Conservation (phyloP, 2,329 filamentous ascomycete genomes). For the Arthroderma sp. region DNA sequence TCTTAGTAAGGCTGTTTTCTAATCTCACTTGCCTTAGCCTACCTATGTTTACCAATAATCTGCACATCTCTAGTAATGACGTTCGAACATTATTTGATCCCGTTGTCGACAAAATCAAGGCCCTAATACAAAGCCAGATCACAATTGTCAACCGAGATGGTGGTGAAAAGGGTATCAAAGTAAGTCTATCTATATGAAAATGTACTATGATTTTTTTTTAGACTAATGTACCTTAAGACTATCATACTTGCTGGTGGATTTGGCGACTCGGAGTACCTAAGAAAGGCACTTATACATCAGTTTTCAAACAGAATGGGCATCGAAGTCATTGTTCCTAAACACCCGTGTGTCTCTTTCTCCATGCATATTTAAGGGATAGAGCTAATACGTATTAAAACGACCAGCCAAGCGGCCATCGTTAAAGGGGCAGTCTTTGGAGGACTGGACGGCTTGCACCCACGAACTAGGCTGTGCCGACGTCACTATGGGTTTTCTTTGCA, state of each 20-base stretch:
- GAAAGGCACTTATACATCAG: slow-evolving; percentile 1
- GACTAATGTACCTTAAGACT: slow-evolving; percentile 7
- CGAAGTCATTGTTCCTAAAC: slow-evolving; percentile 7
- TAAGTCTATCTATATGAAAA: not conserved
- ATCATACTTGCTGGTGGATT: slow-evolving; percentile 14
- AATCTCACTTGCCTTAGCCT: not conserved
- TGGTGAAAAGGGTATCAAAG: slow-evolving; percentile 7
- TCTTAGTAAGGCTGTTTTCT: slow-evolving; percentile 1
- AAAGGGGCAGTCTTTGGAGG: slow-evolving; percentile 8
- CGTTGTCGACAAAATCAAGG: slow-evolving; percentile 8
- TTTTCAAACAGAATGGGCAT: not conserved
- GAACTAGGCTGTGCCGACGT: slow-evolving; percentile 6
- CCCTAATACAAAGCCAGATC: slow-evolving; percentile 8
- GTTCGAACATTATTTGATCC: slow-evolving; percentile 11
- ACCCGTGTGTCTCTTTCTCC: slow-evolving; percentile 10
- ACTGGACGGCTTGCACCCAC: slow-evolving; percentile 4
- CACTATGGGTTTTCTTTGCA: slow-evolving; percentile 5
- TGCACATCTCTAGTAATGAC: slow-evolving; percentile 7
- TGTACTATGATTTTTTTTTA: not conserved
- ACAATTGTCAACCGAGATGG: slow-evolving; percentile 1
- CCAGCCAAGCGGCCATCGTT: slow-evolving; percentile 10
- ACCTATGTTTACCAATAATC: not conserved
- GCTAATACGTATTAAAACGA: not conserved
- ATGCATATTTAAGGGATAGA: not conserved
- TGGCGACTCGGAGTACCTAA: slow-evolving; percentile 12